These are phyloP conservation scores for Cytospora mali DNA, from an alignment of 2,329 filamentous ascomycete genomes.

Conservation along the genomic window DNA sequence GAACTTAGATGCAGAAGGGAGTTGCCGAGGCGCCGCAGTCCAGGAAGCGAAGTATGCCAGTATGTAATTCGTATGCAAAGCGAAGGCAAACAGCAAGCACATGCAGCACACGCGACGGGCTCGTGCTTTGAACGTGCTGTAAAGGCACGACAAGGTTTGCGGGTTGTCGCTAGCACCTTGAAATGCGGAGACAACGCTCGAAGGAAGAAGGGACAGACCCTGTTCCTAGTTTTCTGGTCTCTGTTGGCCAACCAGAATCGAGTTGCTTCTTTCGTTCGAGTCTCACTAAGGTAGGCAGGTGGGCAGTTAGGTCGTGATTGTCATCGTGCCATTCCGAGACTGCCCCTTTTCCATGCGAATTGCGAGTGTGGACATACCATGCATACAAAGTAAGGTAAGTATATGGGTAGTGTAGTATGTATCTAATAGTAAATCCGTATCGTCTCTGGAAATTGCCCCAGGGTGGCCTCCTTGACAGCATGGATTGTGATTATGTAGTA, in stretches of 20 bases:
- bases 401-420: too few species aligned
- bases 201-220: not conserved
- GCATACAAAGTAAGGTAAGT: too few species aligned
- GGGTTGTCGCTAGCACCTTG: not conserved
- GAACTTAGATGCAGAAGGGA: not conserved
- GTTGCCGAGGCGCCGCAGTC: too few species aligned
- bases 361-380: too few species aligned
- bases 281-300: too few species aligned
- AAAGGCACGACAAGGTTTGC: slow-evolving; percentile 2
- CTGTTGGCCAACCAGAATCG: not conserved
- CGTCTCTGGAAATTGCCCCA: too few species aligned
- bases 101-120: slow-evolving; percentile 19
- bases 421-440: too few species aligned
- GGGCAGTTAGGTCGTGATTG: too few species aligned
- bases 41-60: not conserved
- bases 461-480: too few species aligned
- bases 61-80: too few species aligned
- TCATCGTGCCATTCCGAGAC: too few species aligned
- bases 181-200: not conserved
- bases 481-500: too few species aligned
- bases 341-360: not conserved
- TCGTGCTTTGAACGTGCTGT: slow-evolving; percentile 18
- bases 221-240: not conserved
- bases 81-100: slow-evolving; percentile 1
- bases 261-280: not conserved